phyloP scores from a whole-genome alignment of 1,139 yeast genomes.

The Saccharomycopsis phalli region DNA sequence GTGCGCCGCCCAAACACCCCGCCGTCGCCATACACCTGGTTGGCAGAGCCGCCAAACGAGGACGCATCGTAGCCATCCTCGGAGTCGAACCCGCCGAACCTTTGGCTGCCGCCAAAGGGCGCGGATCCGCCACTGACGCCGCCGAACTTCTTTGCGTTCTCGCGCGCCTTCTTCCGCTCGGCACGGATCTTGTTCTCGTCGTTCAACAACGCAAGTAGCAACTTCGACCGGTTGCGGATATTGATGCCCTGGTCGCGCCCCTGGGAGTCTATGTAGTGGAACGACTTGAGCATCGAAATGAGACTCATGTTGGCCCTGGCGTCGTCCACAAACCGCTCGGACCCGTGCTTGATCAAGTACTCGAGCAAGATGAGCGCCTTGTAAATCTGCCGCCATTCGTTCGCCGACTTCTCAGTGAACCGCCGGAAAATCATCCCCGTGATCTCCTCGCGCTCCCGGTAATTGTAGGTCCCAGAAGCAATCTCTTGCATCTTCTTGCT shows the following conservation, averaged over 20 bases:
- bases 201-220: slow-evolving; percentile 57
- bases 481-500: slow-evolving; percentile 88
- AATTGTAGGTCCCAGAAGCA: slow-evolving; percentile 89
- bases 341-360: slow-evolving; percentile 82
- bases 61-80: slow-evolving; percentile 38
- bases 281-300: slow-evolving; percentile 81
- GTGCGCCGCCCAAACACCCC: slow-evolving; percentile 68
- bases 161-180: slow-evolving; percentile 85
- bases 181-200: slow-evolving; percentile 71
- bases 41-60: slow-evolving; percentile 26
- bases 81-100: slow-evolving; percentile 31
- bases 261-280: slow-evolving; percentile 88
- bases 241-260: slow-evolving; percentile 96
- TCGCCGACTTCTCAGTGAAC: slow-evolving; percentile 89
- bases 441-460: slow-evolving; percentile 71
- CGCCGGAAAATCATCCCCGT: slow-evolving; percentile 65
- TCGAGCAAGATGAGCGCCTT: slow-evolving; percentile 88
- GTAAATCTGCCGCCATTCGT: slow-evolving; percentile 97
- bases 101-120: slow-evolving; percentile 25
- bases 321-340: slow-evolving; percentile 92
- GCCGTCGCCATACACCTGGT: slow-evolving; percentile 59
- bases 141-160: slow-evolving; percentile 70
- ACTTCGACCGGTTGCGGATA: slow-evolving; percentile 85
- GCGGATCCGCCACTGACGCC: slow-evolving; percentile 58
- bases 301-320: slow-evolving; percentile 77